phyloP scores from a whole-genome alignment of 139 green algal genomes.

The Trebouxia sp. region DNA sequence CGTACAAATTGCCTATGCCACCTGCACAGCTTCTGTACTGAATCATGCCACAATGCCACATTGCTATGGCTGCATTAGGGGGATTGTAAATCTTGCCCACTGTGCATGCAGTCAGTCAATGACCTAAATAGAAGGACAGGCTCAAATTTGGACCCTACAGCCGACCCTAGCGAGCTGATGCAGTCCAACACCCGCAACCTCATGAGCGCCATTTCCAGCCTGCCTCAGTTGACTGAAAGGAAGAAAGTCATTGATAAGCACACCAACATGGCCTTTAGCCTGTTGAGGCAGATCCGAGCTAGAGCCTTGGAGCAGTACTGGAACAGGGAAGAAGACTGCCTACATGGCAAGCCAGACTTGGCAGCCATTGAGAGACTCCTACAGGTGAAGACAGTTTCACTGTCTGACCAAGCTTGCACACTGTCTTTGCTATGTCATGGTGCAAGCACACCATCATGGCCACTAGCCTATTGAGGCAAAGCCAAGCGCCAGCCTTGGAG shows the following conservation, averaged over 20 bases:
- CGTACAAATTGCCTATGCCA: no score
- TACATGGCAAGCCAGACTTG: conserved; percentile 77
- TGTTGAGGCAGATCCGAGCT: conserved; percentile 90
- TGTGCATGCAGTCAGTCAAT: conserved; percentile 66
- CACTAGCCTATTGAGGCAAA: conserved; percentile 82
- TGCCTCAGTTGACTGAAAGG: conserved; percentile 74
- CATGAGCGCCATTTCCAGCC: conserved; percentile 78
- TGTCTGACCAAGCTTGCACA: no score
- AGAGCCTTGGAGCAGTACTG: conserved; percentile 85
- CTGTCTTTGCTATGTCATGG: no score
- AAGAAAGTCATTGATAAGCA: conserved; percentile 98
- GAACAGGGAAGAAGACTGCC: conserved; percentile 83
- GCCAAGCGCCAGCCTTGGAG: conserved; percentile 89
- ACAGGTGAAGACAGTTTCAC: conserved; percentile 44
- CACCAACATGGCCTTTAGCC: conserved; percentile 91
- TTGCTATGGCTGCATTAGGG: no score
- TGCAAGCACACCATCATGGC: conserved; percentile 99
- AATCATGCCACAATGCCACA: no score
- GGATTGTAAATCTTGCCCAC: not conserved
- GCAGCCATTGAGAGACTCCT: conserved; percentile 61
- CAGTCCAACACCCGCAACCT: conserved; percentile 73
- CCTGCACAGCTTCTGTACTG: no score
- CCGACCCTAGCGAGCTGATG: conserved; percentile 45
- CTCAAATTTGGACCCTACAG: conserved; percentile 44
- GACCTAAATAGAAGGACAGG: conserved; percentile 87